phyloP scores from a whole-genome alignment of 768 basidiomycete genomes.

The Tubosaeta sp. region DNA sequence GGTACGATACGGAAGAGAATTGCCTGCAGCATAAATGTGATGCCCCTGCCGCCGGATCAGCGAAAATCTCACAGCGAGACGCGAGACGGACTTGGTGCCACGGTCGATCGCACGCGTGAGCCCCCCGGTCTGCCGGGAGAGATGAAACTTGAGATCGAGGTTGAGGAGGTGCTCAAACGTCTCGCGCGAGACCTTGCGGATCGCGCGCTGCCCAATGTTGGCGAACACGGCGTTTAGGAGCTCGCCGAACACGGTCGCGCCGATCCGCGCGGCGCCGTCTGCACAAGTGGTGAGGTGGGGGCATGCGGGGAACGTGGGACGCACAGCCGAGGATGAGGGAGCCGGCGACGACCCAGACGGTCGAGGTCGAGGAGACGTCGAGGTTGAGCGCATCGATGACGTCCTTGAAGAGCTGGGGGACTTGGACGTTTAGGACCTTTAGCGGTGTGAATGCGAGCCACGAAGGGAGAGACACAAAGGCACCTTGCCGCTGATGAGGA shows the following conservation, averaged over 20 bases:
- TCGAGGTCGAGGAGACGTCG: constrained; percentile 64
- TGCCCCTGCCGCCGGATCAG: constrained; percentile 57
- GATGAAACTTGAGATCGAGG: constrained; percentile 88
- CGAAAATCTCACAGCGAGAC: not conserved
- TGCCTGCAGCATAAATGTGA: constrained; percentile 90
- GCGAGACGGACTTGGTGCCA: constrained; percentile 78
- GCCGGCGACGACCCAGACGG: constrained; percentile 92
- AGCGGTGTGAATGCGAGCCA: not conserved
- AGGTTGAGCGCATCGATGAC: constrained; percentile 90
- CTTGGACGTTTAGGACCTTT: constrained; percentile 93
- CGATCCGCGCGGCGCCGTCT: constrained; percentile 91
- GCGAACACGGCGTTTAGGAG: constrained; percentile 95
- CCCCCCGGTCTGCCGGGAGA: constrained; percentile 92
- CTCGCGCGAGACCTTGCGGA: constrained; percentile 91
- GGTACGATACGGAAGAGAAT: constrained; percentile 94
- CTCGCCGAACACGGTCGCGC: constrained; percentile 87
- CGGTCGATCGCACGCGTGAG: constrained; percentile 95
- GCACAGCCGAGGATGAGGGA: constrained; percentile 85
- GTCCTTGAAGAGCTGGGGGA: constrained; percentile 92
- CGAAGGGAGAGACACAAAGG: constrained; percentile 8
- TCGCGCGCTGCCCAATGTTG: constrained; percentile 89
- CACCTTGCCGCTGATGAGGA: constrained; percentile 87
- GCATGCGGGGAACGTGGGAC: constrained; percentile 28
- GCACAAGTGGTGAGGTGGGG: not conserved
- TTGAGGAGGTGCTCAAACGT: constrained; percentile 92